Base-by-base conservation (phyloP, 116 monocot genomes). In the Papilionanthe hybrid region DNA sequence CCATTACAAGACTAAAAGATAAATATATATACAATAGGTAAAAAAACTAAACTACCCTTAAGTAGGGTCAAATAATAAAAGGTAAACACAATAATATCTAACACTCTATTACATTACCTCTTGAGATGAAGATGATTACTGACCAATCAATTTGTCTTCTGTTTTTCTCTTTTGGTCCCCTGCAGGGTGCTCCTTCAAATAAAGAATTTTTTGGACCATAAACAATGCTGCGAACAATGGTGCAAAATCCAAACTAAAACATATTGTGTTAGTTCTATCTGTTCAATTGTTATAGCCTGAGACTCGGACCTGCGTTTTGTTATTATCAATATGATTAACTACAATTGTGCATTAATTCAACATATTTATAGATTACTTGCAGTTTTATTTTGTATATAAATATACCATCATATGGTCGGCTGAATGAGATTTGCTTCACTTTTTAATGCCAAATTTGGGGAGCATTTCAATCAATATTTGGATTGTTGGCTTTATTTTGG, bases 381-480 rank as follows among this genome's bases (percentile, higher is more conserved):
- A 29, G 58, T 7, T 25, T 30, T 13, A 12, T 72, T 42, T 1
- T 72, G 42, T 72, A 42, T 17, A 72, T 72, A 43, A 42, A 72
- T 43, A 20, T 72, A 72, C 72, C 37, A 37, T 37, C 37, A 1
- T 37, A 42, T 22, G 44, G 23, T 42, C 44, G 19, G 18, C 10
- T 73, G 73, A 23, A 44, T 73, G 44, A 73, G 22, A 13, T 72
- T 37, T 72, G 72, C 25, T 72, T 72, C 41, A 72, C 32, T 23
- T 67, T 23, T 27, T 12, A 17, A 25, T 72, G 41, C 0, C 41
- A 72, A 42, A 37, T 41, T 25, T 17, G 72, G 5, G 3, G 12
- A 72, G 72, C 41, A 42, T 15, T 67, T 56, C 15, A 45, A 8
- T 45, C 1, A 45, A 45, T 45, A 45, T 45, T 9, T 45, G 45